These are phyloP conservation scores for Paraphaeosphaeria sporulosa DNA, from an alignment of 2,329 filamentous ascomycete species.

Conservation along the genomic window DNA sequence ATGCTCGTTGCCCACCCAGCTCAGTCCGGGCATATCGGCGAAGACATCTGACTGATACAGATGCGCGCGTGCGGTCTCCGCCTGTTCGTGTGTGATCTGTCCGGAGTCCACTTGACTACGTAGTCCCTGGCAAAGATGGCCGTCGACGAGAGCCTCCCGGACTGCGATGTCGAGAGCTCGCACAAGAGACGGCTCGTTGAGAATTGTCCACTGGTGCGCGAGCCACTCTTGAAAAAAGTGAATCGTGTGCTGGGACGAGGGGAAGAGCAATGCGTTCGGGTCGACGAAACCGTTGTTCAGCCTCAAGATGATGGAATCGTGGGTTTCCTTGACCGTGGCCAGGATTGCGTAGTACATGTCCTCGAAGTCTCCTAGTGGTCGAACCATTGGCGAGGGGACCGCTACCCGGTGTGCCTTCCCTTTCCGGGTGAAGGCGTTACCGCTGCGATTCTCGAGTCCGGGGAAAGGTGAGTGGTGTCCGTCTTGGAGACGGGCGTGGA, in stretches of 20 bases:
- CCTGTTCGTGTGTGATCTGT: conserved; percentile 22
- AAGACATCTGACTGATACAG: conserved; percentile 27
- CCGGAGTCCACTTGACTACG: conserved; percentile 18
- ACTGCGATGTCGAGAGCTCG: conserved; percentile 37
- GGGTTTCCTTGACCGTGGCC: conserved; percentile 35
- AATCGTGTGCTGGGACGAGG: conserved; percentile 22
- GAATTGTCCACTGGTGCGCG: conserved; percentile 28
- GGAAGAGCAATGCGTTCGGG: conserved; percentile 19
- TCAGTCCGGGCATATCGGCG: conserved; percentile 26
- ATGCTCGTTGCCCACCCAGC: conserved; percentile 29
- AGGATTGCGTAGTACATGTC: conserved; percentile 44
- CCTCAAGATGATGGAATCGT: conserved; percentile 30
- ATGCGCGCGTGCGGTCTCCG: conserved; percentile 22
- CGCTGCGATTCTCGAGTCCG: conserved; percentile 22
- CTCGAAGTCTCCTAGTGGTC: conserved; percentile 42
- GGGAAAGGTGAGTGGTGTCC: conserved; percentile 30
- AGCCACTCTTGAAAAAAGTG: conserved; percentile 25
- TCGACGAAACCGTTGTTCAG: conserved; percentile 36
- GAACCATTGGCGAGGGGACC: conserved; percentile 63
- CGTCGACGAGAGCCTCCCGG: conserved; percentile 23
- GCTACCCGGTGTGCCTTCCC: conserved; percentile 56
- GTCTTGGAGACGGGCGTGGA: conserved; percentile 45
- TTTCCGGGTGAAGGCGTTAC: neutral
- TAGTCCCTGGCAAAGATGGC: conserved; percentile 28
- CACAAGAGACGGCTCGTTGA: conserved; percentile 35